Evolutionary conservation across 192 early-diverging fungal genomes (phyloP).

Genomic region (Gryganskiella cystojenkinii): DNA sequence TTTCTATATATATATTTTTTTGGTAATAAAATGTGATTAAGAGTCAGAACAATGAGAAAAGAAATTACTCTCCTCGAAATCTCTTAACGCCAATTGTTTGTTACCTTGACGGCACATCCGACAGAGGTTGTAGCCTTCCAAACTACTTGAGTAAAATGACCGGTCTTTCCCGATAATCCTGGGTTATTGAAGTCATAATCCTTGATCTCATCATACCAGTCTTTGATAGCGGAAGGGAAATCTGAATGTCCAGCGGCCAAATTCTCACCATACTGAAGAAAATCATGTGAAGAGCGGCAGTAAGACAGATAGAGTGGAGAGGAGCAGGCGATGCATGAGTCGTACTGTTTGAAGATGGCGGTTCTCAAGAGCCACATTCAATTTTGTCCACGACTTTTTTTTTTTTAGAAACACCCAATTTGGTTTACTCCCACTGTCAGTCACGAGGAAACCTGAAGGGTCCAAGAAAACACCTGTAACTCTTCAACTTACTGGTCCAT

Average conservation of each 20-base stretch:
- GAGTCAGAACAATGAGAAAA: too few relatives aligned
- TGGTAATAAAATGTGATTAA: too few relatives aligned
- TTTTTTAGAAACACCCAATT: too few relatives aligned
- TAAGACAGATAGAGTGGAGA: not conserved
- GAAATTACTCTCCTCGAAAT: too few relatives aligned
- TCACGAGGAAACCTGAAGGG: not conserved
- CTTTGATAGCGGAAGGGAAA: slow-evolving; percentile 15
- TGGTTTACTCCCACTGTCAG: too few relatives aligned
- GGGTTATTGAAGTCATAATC: slow-evolving; percentile 42
- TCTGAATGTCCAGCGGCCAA: slow-evolving; percentile 44
- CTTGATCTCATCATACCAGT: slow-evolving; percentile 52
- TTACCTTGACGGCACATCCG: slow-evolving; percentile 36
- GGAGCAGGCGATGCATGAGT: not conserved
- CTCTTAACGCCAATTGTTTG: too few relatives aligned
- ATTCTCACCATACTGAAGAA: slow-evolving; percentile 54
- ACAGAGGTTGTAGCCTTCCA: slow-evolving; percentile 39
- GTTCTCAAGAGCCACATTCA: too few relatives aligned
- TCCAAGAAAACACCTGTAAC: not conserved
- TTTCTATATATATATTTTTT: too few relatives aligned
- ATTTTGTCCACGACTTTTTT: too few relatives aligned
- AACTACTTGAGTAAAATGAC: slow-evolving; percentile 32
- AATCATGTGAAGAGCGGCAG: not conserved
- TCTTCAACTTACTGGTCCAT: not conserved
- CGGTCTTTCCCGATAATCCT: slow-evolving; percentile 16
- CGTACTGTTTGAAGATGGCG: too few relatives aligned